phyloP scores from a whole-genome alignment of 805 yeast species.

The Ogataea henricii region DNA sequence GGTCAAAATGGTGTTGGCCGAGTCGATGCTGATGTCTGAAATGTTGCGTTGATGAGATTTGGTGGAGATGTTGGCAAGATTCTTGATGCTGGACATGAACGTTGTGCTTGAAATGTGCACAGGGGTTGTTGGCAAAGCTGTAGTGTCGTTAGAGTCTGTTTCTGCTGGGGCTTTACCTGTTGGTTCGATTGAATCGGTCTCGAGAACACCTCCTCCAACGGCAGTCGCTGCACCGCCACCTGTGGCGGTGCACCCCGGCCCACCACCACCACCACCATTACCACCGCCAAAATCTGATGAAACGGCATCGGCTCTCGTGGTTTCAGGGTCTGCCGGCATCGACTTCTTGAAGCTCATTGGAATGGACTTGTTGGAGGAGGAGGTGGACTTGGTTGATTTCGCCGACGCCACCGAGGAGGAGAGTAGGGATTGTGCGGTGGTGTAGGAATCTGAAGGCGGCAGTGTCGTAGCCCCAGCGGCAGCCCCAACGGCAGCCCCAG shows the following conservation, averaged over 20 bases:
- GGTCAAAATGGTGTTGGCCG: constrained; percentile 16
- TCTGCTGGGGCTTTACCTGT: no score
- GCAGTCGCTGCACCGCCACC: constrained; percentile 13
- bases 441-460: no score
- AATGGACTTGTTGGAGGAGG: constrained; percentile 24
- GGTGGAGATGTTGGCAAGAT: constrained; percentile 22
- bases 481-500: not conserved
- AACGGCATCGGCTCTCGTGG: constrained; percentile 52
- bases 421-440: constrained; percentile 10
- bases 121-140: constrained; percentile 21
- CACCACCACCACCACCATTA: not conserved
- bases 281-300: constrained; percentile 26
- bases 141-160: not conserved
- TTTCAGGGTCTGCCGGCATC: constrained; percentile 53
- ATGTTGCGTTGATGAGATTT: constrained; percentile 19
- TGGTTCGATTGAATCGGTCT: not conserved
- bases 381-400: constrained; percentile 19
- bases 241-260: not conserved
- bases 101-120: constrained; percentile 12
- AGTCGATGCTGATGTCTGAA: constrained; percentile 24
- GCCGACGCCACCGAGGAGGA: constrained; percentile 27
- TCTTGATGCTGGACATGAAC: constrained; percentile 27
- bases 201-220: constrained; percentile 10
- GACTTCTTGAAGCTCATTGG: constrained; percentile 35
- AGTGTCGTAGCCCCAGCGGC: not conserved